Base-by-base conservation (phyloP, 148 eudicot genomes). In the Linanthus parryae region DNA sequence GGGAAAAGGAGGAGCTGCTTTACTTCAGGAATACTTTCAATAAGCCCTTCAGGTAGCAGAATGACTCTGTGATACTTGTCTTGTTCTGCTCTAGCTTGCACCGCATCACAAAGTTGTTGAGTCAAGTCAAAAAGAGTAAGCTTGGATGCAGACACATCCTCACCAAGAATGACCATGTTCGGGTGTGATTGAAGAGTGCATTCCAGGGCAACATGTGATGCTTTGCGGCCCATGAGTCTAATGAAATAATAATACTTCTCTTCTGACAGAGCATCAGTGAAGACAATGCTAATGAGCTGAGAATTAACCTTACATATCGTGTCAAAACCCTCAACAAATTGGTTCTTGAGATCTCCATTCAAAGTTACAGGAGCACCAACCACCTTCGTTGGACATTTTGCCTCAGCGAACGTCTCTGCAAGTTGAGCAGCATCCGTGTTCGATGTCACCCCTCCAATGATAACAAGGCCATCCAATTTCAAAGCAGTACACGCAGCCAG, bases 121-220 rank as follows among this genome's bases (percentile, higher is more conserved):
- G 99, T 79, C 68, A 92, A 26, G 74, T 84, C 99, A 70, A 84
- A 88, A 64, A 92, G 79, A 27, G 99, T 92, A 31, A 87, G 91
- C 54, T 92, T 92, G 18, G 96, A 92, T 47, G 91, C 91, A 61
- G 90, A 73, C 63, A 92, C 96, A 70, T 92, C 99, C 72, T 92
- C 99, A 24, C 83, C 96, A 61, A 92, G 85, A 70, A 92, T 76
- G 24, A 92, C 99, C 99, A 92, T 67, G 53, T 92, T 92, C 34
- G 99, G 99, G 75, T 92, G 96, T 19, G 99, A 92, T 72, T 92
- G 96, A 30, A 92, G 83, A 57, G 99, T 80, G 73, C 99, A 92
- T 63, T 92, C 99, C 62, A 92, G 46, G 33, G 99, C 95, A 59
- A 92, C 99, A 57, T 92, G 99, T 44, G 99, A 92, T 48, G 96